These are phyloP conservation scores for Parietichytrium sp. DNA, from an alignment of 108 stramenopile genomes.

Conservation along the genomic window DNA sequence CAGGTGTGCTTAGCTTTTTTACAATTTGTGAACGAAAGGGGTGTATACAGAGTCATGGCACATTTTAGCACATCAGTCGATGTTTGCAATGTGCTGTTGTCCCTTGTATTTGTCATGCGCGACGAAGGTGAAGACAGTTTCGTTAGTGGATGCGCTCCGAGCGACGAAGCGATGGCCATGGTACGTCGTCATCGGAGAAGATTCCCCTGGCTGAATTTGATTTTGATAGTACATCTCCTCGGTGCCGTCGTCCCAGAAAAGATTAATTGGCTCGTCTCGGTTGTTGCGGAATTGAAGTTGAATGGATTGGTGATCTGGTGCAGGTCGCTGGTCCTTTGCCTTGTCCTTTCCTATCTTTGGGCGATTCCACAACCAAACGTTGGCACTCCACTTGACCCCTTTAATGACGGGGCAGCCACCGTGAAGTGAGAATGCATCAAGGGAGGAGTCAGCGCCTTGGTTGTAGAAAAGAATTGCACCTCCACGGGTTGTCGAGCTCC, in stretches of 20 bases:
- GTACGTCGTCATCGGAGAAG: not conserved
- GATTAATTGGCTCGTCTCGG: not conserved
- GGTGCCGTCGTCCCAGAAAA: slow-evolving; percentile 27
- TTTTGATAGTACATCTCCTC: not conserved
- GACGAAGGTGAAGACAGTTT: not conserved
- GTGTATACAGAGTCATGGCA: too few species aligned
- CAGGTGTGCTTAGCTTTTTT: too few species aligned
- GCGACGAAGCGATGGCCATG: slow-evolving; percentile 9
- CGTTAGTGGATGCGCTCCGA: not conserved
- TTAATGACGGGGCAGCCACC: slow-evolving; percentile 84
- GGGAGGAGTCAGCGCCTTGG: slow-evolving; percentile 55
- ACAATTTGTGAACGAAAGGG: too few species aligned
- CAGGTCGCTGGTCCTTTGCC: not conserved
- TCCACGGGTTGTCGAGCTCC: not conserved
- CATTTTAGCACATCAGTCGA: not conserved
- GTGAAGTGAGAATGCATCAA: slow-evolving; percentile 71
- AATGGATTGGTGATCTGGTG: not conserved
- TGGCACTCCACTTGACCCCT: slow-evolving; percentile 85
- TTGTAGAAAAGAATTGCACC: slow-evolving; percentile 53
- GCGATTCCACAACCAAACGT: slow-evolving; percentile 84
- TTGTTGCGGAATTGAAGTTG: not conserved
- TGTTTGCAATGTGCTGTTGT: not conserved
- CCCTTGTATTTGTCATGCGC: slow-evolving; percentile 16
- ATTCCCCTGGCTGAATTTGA: not conserved
- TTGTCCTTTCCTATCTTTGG: not conserved